Evolutionary conservation across 1,139 yeast genomes (phyloP).

Genomic region (Yamadazyma trypodendri): DNA sequence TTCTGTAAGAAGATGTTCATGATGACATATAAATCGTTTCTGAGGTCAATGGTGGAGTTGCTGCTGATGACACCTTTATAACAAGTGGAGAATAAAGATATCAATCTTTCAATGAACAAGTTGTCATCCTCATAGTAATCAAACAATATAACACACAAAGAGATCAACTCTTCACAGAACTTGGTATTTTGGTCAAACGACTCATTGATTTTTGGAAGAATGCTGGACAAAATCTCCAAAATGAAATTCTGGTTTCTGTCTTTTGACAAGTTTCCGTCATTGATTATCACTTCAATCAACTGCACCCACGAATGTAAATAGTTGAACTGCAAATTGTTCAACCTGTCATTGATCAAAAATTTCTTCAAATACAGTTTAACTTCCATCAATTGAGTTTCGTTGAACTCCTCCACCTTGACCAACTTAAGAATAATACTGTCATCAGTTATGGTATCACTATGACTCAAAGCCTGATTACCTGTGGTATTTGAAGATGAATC

Average conservation of each 20-base stretch:
- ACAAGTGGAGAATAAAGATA: constrained; percentile 71
- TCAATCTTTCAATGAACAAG: constrained; percentile 46
- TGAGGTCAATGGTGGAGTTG: constrained; percentile 60
- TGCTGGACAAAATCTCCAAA: constrained; percentile 70
- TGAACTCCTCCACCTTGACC: constrained; percentile 1
- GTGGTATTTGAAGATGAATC: background rate
- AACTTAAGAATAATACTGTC: constrained; percentile 8
- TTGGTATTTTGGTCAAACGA: constrained; percentile 65
- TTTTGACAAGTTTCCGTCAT: constrained; percentile 45
- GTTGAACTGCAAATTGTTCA: constrained; percentile 54
- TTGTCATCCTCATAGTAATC: constrained; percentile 53
- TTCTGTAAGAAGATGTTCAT: constrained; percentile 65
- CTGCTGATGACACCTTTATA: constrained; percentile 72
- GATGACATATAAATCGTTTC: constrained; percentile 78
- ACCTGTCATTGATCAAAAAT: constrained; percentile 42
- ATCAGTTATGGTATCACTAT: background rate
- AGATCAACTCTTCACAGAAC: constrained; percentile 75
- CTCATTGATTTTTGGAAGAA: constrained; percentile 74
- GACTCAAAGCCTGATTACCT: background rate
- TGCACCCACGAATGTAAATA: constrained; percentile 83
- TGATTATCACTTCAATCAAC: constrained; percentile 67
- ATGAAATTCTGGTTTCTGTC: constrained; percentile 55
- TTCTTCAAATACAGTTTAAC: constrained; percentile 37
- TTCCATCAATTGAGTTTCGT: constrained; percentile 3
- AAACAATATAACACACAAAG: constrained; percentile 69